A percentile compares a stretch with the other conserved stretches of the same genome.
These are phyloP conservation scores for Diospyros lotus DNA, from an alignment of 148 eudicot genomes.

Conservation along the genomic window DNA sequence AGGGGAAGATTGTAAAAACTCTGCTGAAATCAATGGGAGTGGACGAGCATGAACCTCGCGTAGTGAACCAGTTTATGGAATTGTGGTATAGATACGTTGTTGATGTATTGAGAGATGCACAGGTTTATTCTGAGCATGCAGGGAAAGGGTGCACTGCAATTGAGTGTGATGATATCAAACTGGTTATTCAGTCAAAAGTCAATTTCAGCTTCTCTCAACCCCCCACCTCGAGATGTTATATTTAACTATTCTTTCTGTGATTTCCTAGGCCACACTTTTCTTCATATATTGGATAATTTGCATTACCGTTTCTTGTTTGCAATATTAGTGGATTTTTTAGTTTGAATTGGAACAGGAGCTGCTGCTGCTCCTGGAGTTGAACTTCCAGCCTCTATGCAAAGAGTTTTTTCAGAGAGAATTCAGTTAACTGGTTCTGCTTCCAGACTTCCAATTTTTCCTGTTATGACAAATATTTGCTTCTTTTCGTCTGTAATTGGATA, in stretches of 20 bases:
- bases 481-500: background rate
- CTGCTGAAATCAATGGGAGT: conserved; percentile 90
- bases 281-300: background rate
- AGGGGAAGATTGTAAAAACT: conserved; percentile 83
- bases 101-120: conserved; percentile 85
- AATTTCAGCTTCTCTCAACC: conserved; percentile 96
- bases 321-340: background rate
- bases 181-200: conserved; percentile 85
- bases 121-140: conserved; percentile 95
- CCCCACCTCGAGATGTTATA: conserved; percentile 96
- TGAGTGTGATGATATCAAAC: conserved; percentile 83
- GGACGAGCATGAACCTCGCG: conserved; percentile 86
- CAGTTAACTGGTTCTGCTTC: background rate
- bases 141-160: conserved; percentile 48
- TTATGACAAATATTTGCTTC: background rate
- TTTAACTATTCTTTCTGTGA: background rate
- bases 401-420: background rate
- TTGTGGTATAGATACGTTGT: conserved; percentile 84
- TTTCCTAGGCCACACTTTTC: background rate
- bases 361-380: background rate
- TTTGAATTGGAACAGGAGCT: background rate
- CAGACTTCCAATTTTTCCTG: too few species aligned
- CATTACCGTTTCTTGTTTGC: background rate
- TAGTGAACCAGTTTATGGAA: conserved; percentile 82
- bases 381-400: background rate